phyloP scores from a whole-genome alignment of 2,329 filamentous ascomycete species.

The Drechslerella dactyloides region DNA sequence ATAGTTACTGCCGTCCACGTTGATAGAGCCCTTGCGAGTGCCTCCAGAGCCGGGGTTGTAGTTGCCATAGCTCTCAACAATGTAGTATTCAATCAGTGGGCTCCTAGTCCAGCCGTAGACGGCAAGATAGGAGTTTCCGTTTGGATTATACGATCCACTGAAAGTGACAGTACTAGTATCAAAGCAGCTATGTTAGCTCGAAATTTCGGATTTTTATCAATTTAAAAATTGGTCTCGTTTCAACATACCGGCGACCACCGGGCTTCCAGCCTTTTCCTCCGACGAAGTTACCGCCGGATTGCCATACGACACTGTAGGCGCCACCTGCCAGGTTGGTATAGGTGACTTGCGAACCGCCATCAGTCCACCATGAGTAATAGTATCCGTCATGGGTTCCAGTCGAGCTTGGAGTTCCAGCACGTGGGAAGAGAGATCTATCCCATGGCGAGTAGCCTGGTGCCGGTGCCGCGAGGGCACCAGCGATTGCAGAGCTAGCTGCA shows the following conservation, averaged over 20 bases:
- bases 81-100: constrained; percentile 59
- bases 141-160: constrained; percentile 57
- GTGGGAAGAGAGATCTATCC: constrained; percentile 54
- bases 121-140: constrained; percentile 58
- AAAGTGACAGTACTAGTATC: constrained; percentile 54
- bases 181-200: neutral
- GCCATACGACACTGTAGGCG: constrained; percentile 63
- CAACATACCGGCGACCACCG: constrained; percentile 56
- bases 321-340: constrained; percentile 66
- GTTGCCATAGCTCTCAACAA: constrained; percentile 60
- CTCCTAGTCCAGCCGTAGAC: constrained; percentile 60
- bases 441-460: constrained; percentile 56
- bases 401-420: constrained; percentile 60
- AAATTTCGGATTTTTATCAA: no score
- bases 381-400: constrained; percentile 66
- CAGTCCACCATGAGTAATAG: constrained; percentile 69
- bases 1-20: constrained; percentile 58
- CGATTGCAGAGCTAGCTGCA: constrained; percentile 55
- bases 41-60: constrained; percentile 57
- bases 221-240: constrained; percentile 1
- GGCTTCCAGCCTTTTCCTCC: constrained; percentile 64
- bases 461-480: constrained; percentile 57
- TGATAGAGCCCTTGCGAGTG: constrained; percentile 57
- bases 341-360: constrained; percentile 62
- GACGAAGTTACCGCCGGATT: constrained; percentile 61